A percentile compares a stretch with the other conserved stretches of the same genome.
phyloP scores from a whole-genome alignment of 345 rosid genomes.

The Passiflora organensis region DNA sequence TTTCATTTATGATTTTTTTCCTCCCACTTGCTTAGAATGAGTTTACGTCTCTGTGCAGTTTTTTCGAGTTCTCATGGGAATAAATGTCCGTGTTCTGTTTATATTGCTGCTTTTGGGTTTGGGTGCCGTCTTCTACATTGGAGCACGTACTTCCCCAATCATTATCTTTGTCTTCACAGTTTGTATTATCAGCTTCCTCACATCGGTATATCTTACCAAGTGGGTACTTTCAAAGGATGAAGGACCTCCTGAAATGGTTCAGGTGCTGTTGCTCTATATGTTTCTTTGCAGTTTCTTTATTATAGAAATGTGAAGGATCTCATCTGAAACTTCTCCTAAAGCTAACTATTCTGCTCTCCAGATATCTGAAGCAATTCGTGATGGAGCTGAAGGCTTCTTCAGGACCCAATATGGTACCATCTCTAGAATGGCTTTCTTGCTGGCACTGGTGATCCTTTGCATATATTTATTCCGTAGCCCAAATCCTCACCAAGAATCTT shows the following conservation, averaged over 20 bases:
- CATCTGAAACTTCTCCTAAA: too few species aligned
- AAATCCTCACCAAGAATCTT: constrained; percentile 94
- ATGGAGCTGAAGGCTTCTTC: constrained; percentile 98
- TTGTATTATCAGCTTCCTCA: constrained; percentile 77
- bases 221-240: constrained; percentile 99
- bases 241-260: constrained; percentile 96
- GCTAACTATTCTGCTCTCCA: constrained; percentile 35
- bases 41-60: too few species aligned
- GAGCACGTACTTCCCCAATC: constrained; percentile 88
- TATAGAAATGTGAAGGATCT: too few species aligned
- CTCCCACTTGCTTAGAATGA: too few species aligned
- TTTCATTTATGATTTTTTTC: constrained; percentile 9
- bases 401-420: constrained; percentile 97
- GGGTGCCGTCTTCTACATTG: constrained; percentile 72
- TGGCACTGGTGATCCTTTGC: constrained; percentile 77
- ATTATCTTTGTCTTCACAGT: constrained; percentile 84
- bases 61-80: constrained; percentile 68
- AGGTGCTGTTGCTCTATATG: too few species aligned
- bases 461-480: constrained; percentile 80
- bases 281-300: too few species aligned
- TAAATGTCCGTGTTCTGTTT: constrained; percentile 73
- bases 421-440: constrained; percentile 90
- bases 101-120: constrained; percentile 61
- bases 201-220: constrained; percentile 71
- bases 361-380: constrained; percentile 99